phyloP scores from a whole-genome alignment of 2,329 filamentous ascomycete genomes.

The Ascochyta clinopodiicola region DNA sequence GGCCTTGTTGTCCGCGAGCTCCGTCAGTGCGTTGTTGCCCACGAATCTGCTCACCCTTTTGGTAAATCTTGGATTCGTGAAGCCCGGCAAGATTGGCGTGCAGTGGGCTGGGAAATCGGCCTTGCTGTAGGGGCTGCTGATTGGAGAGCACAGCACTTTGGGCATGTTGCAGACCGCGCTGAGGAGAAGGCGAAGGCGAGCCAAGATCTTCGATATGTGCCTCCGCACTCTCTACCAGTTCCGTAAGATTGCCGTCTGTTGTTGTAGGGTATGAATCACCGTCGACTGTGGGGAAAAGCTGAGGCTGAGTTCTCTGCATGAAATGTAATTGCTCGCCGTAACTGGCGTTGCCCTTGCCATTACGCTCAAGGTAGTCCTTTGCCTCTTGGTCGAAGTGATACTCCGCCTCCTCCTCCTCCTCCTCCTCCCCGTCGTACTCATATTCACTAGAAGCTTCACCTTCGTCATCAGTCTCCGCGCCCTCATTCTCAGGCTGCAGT shows the following conservation, averaged over 20 bases:
- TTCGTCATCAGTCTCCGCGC: constrained; percentile 15
- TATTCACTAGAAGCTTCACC: constrained; percentile 18
- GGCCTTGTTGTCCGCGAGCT: constrained; percentile 2
- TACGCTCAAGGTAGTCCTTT: neutral
- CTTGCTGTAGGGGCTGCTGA: constrained; percentile 14
- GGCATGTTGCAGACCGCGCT: constrained; percentile 14
- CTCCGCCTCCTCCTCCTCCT: constrained; percentile 7
- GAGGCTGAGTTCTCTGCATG: neutral
- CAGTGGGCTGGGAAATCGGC: neutral
- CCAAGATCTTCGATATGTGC: constrained; percentile 13
- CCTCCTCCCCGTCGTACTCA: constrained; percentile 1
- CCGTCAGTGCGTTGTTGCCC: constrained; percentile 23
- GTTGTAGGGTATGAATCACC: constrained; percentile 49
- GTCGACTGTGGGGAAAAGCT: constrained; percentile 21
- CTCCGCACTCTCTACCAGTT: constrained; percentile 19
- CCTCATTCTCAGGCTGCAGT: constrained; percentile 15
- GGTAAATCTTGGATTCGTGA: constrained; percentile 16
- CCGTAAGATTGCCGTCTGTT: constrained; percentile 40
- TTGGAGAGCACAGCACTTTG: constrained; percentile 4
- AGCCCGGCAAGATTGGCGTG: neutral
- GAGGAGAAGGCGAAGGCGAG: constrained; percentile 16
- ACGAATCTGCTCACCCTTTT: constrained; percentile 26
- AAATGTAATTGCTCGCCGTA: constrained; percentile 9
- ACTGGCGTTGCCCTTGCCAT: constrained; percentile 1
- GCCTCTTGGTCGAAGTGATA: neutral